Evolutionary conservation across 176 grass and related monocot genomes (phyloP).

Genomic region (Carex kokanica): DNA sequence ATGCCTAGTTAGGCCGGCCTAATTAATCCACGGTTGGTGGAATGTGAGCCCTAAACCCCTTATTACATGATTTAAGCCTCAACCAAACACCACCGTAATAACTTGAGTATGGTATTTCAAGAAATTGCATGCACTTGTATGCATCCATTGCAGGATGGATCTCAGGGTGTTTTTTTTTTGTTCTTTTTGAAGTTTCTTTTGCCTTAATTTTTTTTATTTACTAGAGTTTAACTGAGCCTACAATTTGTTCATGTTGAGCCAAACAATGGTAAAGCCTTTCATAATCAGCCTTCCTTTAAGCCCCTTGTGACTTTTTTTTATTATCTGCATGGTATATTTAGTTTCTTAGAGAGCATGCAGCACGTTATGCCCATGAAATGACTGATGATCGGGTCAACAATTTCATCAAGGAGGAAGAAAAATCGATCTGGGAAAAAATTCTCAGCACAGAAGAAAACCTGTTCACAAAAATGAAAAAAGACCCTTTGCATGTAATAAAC

Average conservation of each 20-base stretch:
- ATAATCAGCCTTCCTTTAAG: not conserved
- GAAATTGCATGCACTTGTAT: not conserved
- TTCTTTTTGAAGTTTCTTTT: not conserved
- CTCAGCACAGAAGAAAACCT: constrained; percentile 37
- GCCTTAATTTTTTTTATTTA: not conserved
- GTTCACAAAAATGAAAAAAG: constrained; percentile 37
- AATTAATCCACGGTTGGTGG: too few relatives aligned
- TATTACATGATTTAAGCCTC: too few relatives aligned
- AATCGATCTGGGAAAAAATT: constrained; percentile 79
- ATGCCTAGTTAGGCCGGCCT: too few relatives aligned
- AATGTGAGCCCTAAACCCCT: too few relatives aligned
- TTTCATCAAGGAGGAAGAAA: constrained; percentile 79
- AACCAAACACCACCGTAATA: not conserved
- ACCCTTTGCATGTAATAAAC: constrained; percentile 63
- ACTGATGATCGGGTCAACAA: constrained; percentile 72
- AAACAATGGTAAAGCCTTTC: not conserved
- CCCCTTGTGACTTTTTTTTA: not conserved
- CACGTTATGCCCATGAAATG: constrained; percentile 70
- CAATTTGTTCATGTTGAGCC: not conserved
- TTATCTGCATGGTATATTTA: constrained; percentile 33
- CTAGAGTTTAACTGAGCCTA: not conserved
- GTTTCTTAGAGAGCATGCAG: constrained; percentile 88
- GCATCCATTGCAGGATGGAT: not conserved
- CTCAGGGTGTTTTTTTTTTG: not conserved
- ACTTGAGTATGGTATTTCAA: constrained; percentile 17